Evolutionary conservation across 345 rosid species (phyloP).

Genomic region (Boechera stricta): DNA sequence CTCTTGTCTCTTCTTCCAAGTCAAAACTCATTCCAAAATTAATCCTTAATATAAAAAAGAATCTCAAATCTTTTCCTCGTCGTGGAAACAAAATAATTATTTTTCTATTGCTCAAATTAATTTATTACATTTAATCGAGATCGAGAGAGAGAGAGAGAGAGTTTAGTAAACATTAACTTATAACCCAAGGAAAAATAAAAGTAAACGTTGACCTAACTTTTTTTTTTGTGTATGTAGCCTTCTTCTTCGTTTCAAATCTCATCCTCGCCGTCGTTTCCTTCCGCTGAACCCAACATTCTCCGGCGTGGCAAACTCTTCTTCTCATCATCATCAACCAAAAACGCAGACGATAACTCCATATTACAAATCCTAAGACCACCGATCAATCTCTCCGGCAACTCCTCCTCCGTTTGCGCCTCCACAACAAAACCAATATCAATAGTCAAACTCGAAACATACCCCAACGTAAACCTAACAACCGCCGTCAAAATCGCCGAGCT

Average conservation of each 20-base stretch:
- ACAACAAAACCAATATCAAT: constrained; percentile 79
- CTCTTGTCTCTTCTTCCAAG: too few relatives aligned
- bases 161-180: too few relatives aligned
- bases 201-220: too few relatives aligned
- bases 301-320: neutral
- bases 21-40: too few relatives aligned
- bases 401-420: constrained; percentile 72
- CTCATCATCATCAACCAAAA: constrained; percentile 48
- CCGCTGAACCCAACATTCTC: constrained; percentile 54
- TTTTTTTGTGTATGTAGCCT: too few relatives aligned
- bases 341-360: constrained; percentile 77
- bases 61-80: too few relatives aligned
- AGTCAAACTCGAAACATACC: constrained; percentile 57
- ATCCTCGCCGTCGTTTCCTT: constrained; percentile 51
- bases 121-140: too few relatives aligned
- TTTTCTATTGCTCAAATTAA: too few relatives aligned
- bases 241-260: neutral
- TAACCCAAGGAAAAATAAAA: too few relatives aligned
- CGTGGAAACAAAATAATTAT: too few relatives aligned
- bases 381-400: constrained; percentile 78
- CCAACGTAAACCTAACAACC: constrained; percentile 58
- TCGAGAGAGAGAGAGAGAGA: too few relatives aligned
- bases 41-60: too few relatives aligned
- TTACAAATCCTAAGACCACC: constrained; percentile 76
- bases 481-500: constrained; percentile 65